Evolutionary conservation across 2,329 filamentous ascomycete genomes (phyloP), one percentile per base, ranked within the genome.

Genomic region (Kalaharituber pfeilii): DNA sequence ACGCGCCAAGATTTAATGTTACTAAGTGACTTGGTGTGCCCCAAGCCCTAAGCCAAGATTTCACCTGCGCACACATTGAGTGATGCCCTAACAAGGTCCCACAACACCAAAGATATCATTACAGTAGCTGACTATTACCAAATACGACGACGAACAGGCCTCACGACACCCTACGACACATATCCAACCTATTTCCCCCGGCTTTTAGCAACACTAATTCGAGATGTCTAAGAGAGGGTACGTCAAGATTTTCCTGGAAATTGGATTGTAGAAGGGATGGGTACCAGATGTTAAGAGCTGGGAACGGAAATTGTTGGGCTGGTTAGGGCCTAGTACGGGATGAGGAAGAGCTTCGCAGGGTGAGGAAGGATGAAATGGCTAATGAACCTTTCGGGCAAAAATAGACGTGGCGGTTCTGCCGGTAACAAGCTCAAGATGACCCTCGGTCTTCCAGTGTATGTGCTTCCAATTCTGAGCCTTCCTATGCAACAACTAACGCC

Each of bases 371-470:
- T 51, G 51, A 49, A 30, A 29, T 29, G 15, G 22, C 47, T 50
- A 9, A n/a, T 44, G 3, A 54, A 47, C 55, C 20, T 60, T 52
- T 50, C 58, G 58, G 57, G 58, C 59, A 55, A 30, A 63, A 54
- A 30, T 64, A 65, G 77, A 72, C 75, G 78, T 69, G 77, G 86
- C 80, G 85, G 84, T 84, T 84, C 86, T 79, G 84, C 88, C 70
- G 91, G 91, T 81, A 93, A 93, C 85, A 98, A 98, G 85, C 85
- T 96, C 70, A 96, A 94, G 85, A 98, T 98, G 91, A 95, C 91
- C 74, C 86, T 98, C 75, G 91, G 86, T 95, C 87, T 98, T 70
- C 91, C 91, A 76, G 87, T 94, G 88, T 95, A 94, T 74, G 87
- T 85, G 69, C 62, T 50, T 36, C 50, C 53, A 57, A 50, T 51